Base-by-base conservation (phyloP, 805 yeast genomes). In the Saccharomyces cerevisiae region DNA sequence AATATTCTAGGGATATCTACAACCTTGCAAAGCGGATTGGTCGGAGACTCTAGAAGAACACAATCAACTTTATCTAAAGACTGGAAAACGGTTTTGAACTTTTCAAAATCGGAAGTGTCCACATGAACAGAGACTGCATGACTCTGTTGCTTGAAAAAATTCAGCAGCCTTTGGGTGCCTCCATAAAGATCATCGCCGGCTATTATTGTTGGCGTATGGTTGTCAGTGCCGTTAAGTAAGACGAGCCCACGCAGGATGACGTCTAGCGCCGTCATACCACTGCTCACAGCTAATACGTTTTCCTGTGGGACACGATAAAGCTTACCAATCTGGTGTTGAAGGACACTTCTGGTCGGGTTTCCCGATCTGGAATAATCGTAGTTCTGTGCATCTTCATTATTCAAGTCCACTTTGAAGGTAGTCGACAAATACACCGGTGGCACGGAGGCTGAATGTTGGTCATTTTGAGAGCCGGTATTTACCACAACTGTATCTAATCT, bases 181-280 rank as follows among this genome's bases (percentile, higher is more conserved):
- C 98, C 98, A 67, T 91, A 91, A 58, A 91, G 78, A 67, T 91
- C 98, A 68, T 88, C 94, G 52, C 98, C 98, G 4, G 97, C 96
- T 60, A 91, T 81, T 32, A 91, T 91, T 69, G 88, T 89, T 1
- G 96, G 92, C 27, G 58, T 56, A 52, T 70, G 73, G 14, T 36
- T 21, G 9, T 36, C 24, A 13, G 61, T 54, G 3, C 60, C 49
- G 49, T 53, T 58, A 3, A 56, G 53, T 10, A 61, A 55, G 30
- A 63, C 60, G 57, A 90, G 76, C 51, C 87, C 73, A 48, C 95
- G 79, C 46, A 87, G 79, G 54, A 91, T 85, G 30, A 89, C 91
- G 67, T 92, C 97, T 58, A 89, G 75, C 53, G 96, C 90, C 2
- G 95, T 85, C 98, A 91, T 91, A 27, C 98, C 98, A 49, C 90